Evolutionary conservation across 192 early-diverging fungal genomes (phyloP), one percentile per base, ranked within the genome.

Genomic region (Coemansia sp.): DNA sequence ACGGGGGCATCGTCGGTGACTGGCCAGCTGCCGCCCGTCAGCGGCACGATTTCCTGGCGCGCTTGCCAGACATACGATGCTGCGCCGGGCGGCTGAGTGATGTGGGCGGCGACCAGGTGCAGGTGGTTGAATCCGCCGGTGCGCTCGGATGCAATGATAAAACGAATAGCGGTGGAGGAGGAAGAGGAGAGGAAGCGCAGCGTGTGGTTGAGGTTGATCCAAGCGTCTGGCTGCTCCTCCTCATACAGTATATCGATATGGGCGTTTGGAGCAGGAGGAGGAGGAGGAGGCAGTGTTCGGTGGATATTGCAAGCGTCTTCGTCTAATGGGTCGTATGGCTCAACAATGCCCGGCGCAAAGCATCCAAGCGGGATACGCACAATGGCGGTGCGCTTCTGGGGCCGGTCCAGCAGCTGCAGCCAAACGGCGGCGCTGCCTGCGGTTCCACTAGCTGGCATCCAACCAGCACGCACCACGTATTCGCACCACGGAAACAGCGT

Each of bases 401-500:
- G 35, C 6, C 67, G 61, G 38, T 70, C 61, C 17, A 70, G 60
- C 19, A 70, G 60, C 61, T 63, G 60, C 22, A 63, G 32, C 67
- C 67, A 70, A 11, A 67, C 40, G 2, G 63, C 63, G 54, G 38
- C 5, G 41, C 60, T 33, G 46, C 46, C n/a, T 7, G 46, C 0
- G 3, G 29, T 5, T n/a, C 5, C 45, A 19, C 0, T n/a, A 1
- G 19, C 45, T 0, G 60, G 61, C 32, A 70, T 17, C 67, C 67
- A 70, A 2, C 67, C 67, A 8, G 61, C 53, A 34, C 67, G 67
- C n/a, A 58, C 67, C 2, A 54, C 52, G 48, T 70, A 70, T 43
- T 63, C 67, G 43, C 42, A 49, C 67, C 67, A 70, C 7, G 67
- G 67, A 33, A 70, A 63, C 67, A 48, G 20, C 5, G 9, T 9